phyloP scores from a whole-genome alignment of 176 grass and related monocot genomes.

The Triticum turgidum region DNA sequence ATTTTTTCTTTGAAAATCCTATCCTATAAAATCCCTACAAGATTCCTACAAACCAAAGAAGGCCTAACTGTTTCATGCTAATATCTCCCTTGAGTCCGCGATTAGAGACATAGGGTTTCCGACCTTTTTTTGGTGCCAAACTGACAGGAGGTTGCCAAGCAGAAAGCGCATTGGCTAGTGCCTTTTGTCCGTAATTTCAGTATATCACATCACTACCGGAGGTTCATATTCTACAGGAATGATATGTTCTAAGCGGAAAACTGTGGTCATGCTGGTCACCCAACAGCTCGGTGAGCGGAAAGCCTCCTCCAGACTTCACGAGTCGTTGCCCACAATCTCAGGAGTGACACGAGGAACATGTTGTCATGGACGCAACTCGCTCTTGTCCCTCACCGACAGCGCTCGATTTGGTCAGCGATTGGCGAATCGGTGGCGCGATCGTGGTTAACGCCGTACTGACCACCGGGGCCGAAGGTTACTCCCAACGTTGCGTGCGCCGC shows the following conservation, averaged over 20 bases:
- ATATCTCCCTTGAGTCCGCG: not conserved
- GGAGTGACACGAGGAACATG: constrained; percentile 17
- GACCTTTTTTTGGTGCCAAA: not conserved
- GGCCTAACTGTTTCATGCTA: too few relatives aligned
- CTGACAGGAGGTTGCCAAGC: not conserved
- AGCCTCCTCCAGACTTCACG: not conserved
- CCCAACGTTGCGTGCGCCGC: too few relatives aligned
- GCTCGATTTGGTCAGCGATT: not conserved
- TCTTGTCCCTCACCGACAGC: constrained; percentile 32
- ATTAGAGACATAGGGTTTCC: not conserved
- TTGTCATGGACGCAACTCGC: not conserved
- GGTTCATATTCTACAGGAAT: too few relatives aligned
- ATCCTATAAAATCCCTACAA: too few relatives aligned
- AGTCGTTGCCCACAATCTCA: constrained; percentile 4
- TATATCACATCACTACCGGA: too few relatives aligned
- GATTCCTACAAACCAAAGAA: not conserved
- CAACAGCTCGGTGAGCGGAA: not conserved
- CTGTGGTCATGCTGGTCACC: not conserved
- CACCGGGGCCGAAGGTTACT: too few relatives aligned
- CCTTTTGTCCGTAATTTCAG: not conserved
- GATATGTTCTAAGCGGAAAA: not conserved
- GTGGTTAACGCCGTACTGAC: too few relatives aligned
- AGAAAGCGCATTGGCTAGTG: not conserved
- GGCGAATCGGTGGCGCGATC: not conserved
- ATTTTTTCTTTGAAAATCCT: too few relatives aligned